Evolutionary conservation across 805 yeast genomes (phyloP), one percentile per base, ranked within the genome.

Genomic region (Wickerhamomyces chaumierensis): DNA sequence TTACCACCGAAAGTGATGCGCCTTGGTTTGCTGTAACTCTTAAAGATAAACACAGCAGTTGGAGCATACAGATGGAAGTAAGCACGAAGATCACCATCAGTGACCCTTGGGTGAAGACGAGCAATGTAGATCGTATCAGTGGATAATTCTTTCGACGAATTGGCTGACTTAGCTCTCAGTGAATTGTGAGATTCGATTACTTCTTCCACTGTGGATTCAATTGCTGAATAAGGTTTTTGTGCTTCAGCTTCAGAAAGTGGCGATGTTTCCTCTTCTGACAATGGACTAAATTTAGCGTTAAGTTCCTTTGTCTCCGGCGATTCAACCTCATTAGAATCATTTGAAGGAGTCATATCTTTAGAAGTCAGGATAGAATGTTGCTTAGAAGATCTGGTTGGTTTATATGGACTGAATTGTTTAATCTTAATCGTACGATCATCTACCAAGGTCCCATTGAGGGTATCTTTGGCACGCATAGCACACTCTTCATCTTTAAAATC

Each of bases 401-500:
- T 45, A 43, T 61, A 69, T 2, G 75, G 73, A 16, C 61, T 60
- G 50, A 69, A 71, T 7, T 53, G 53, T 44, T 65, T 64, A 17
- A 68, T 56, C 39, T 51, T 52, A 18, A 74, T 45, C 2, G 55
- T 53, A 34, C 76, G 61, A 18, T 62, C 63, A 40, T 64, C 59
- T 37, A 80, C 63, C 33, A 68, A 70, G 48, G 66, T 66, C 35
- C 86, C 90, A 50, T 82, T 69, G 53, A 80, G 70, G 41, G 69
- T 68, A 18, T 67, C 73, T 45, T 85, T 69, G 3, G 87, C 94
- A 49, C 62, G 55, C 51, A 63, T 60, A 38, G 88, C 94, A 31
- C 68, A 67, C 38, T 74, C 86, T 42, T 68, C 70, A 38, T 65
- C 68, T 49, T 69, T 79, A 54, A 79, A 90, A 49, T 86, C 92